These are phyloP conservation scores for Penicillium psychrofluorescens DNA, from an alignment of 495 filamentous ascomycete species.

Conservation along the genomic window DNA sequence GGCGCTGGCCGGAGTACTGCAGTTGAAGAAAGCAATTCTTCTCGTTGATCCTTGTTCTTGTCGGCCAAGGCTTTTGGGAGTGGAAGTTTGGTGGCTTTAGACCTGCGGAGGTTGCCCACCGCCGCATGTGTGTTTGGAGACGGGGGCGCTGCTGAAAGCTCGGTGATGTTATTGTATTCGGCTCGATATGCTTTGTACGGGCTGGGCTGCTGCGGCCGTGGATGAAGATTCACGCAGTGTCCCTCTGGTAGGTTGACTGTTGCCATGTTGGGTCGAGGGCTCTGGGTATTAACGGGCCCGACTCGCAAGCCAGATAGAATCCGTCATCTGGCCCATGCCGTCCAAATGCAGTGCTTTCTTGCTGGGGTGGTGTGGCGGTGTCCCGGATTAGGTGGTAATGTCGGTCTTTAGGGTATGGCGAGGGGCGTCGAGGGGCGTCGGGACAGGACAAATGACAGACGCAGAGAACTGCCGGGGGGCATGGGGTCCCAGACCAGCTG, in stretches of 20 bases:
- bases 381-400: constrained; percentile 1
- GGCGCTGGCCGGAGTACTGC: constrained; percentile 14
- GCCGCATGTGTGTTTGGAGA: not conserved
- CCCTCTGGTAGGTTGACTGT: constrained; percentile 26
- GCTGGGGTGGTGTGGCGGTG: not conserved
- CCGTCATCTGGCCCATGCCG: constrained; percentile 15
- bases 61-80: constrained; percentile 17
- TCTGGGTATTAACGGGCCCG: constrained; percentile 1
- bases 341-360: constrained; percentile 1
- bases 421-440: not conserved
- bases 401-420: not conserved
- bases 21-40: constrained; percentile 15
- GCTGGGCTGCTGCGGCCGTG: constrained; percentile 12
- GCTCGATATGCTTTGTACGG: constrained; percentile 18
- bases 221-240: constrained; percentile 28
- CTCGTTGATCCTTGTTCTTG: constrained; percentile 9
- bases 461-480: constrained; percentile 2
- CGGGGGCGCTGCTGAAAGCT: constrained; percentile 5
- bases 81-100: constrained; percentile 29
- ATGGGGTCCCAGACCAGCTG: not conserved
- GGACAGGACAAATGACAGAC: constrained; percentile 2
- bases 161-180: constrained; percentile 8
- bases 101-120: constrained; percentile 2
- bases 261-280: constrained; percentile 11
- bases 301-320: constrained; percentile 13